A percentile compares a stretch with the other conserved stretches of the same genome.
Evolutionary conservation across 352 stramenopile genomes (phyloP).

Genomic region (Blastocystis sp.): DNA sequence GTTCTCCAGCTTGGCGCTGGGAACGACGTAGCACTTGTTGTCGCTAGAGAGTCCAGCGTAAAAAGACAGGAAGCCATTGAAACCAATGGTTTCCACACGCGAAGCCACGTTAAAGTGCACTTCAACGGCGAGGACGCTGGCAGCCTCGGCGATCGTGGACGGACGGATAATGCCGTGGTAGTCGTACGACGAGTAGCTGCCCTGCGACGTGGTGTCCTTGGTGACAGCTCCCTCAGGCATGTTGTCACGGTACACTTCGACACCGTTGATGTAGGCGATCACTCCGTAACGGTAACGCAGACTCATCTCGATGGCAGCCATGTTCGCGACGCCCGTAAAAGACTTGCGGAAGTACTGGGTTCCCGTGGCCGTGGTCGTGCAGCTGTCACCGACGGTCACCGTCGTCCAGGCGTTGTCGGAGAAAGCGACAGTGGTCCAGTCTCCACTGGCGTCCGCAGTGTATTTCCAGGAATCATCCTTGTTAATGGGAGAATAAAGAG

Average conservation of each 20-base stretch:
- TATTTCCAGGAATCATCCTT: neutral
- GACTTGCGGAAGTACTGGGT: constrained; percentile 45
- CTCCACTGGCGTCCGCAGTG: neutral
- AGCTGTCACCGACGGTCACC: neutral
- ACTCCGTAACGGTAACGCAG: neutral
- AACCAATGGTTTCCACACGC: neutral
- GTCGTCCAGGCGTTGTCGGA: neutral
- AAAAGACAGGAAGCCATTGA: neutral
- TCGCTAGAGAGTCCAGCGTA: neutral
- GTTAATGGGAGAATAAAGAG: neutral
- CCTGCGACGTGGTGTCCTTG: neutral
- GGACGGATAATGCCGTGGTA: constrained; percentile 2
- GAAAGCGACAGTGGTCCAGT: neutral
- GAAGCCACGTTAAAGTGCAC: neutral
- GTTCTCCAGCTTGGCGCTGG: neutral
- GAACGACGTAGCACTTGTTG: neutral
- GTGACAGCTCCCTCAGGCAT: neutral
- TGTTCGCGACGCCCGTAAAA: neutral
- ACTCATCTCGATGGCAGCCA: neutral
- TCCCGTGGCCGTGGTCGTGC: neutral
- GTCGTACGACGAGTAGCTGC: neutral
- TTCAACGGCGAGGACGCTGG: neutral
- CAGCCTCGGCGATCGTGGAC: neutral
- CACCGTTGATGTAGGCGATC: constrained; percentile 49
- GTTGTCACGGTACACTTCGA: constrained; percentile 30